Base-by-base conservation (phyloP, 1,139 yeast genomes). In the Suhomyces wounanorum region DNA sequence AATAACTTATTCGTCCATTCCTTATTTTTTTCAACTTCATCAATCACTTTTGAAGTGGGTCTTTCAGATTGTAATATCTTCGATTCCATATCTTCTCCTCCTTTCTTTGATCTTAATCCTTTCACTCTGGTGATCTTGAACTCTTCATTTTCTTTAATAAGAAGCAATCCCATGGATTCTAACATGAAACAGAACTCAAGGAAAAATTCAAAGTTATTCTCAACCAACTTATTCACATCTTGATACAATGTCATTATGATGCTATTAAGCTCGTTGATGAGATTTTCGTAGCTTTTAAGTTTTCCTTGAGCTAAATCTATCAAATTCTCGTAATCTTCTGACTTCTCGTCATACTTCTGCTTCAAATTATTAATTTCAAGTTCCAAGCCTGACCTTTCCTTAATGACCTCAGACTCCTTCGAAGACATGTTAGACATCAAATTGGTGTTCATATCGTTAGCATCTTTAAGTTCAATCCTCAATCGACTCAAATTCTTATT, bases 121-220 rank as follows among this genome's bases (percentile, higher is more conserved):
- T 87, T 87, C 0, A 87, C 94, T 55, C 95, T 73, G 31, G 80
- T 79, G 35, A 87, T 81, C 45, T 77, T 77, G 50, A 69, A 71
- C 23, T 62, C 70, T 1, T 68, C 70, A 7, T 57, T 59, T 41
- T 80, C 82, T 47, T 73, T 70, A 0, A 80, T 74, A 44, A 87
- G 70, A 21, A 87, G 66, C 48, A 92, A 73, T 0, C 98, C 98
- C 77, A 91, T 84, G 1, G 88, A 79, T 61, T 89, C 96, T 48
- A 92, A 72, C 2, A 88, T 72, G 48, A 79, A 73, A 59, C 89
- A 83, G 48, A 81, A 76, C 39, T 85, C 79, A 21, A 69, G 55
- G 49, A 77, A 69, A 46, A 62, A 68, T 10, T 66, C 66, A 54
- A 62, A 69, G 45, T 65, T 62, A 21, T 56, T 54, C 5, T 58